These are phyloP conservation scores for Colletotrichum sp. DNA, from an alignment of 2,329 filamentous ascomycete species.

Conservation along the genomic window DNA sequence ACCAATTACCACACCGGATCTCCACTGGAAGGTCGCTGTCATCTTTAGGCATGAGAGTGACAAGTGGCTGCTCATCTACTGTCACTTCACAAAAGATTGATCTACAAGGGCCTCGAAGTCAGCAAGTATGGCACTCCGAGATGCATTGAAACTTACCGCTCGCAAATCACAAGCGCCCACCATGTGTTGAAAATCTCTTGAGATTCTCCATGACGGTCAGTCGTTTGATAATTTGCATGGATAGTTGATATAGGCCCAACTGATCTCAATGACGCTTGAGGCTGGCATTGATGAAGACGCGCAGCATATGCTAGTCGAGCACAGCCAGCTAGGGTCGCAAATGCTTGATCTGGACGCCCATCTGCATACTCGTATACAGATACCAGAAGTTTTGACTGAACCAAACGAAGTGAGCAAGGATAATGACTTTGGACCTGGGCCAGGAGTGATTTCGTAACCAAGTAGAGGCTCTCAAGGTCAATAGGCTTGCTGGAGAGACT, in stretches of 20 bases:
- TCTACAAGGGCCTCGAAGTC: not conserved
- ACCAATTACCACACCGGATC: not conserved
- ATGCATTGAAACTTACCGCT: not conserved
- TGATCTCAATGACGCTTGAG: not conserved
- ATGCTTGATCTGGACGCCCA: not conserved
- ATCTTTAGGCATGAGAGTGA: not conserved
- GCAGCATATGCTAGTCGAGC: not conserved
- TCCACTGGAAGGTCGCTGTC: not conserved
- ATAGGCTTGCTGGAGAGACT: not conserved
- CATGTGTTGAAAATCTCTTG: not conserved
- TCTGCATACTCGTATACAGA: not conserved
- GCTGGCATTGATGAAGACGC: not conserved
- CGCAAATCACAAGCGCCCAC: not conserved
- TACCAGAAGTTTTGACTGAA: not conserved
- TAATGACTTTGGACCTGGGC: not conserved
- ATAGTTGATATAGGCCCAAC: not conserved
- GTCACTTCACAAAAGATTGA: not conserved
- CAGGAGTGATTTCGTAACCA: not conserved
- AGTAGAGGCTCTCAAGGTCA: not conserved
- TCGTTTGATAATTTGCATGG: not conserved
- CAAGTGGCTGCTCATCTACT: not conserved
- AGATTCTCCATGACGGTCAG: not conserved
- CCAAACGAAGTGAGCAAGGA: not conserved
- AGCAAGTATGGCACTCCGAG: not conserved
- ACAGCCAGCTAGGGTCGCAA: not conserved